Evolutionary conservation across 2,329 filamentous ascomycete species (phyloP), one percentile per base, ranked within the genome.

Genomic region (Paraphaeosphaeria sporulosa): DNA sequence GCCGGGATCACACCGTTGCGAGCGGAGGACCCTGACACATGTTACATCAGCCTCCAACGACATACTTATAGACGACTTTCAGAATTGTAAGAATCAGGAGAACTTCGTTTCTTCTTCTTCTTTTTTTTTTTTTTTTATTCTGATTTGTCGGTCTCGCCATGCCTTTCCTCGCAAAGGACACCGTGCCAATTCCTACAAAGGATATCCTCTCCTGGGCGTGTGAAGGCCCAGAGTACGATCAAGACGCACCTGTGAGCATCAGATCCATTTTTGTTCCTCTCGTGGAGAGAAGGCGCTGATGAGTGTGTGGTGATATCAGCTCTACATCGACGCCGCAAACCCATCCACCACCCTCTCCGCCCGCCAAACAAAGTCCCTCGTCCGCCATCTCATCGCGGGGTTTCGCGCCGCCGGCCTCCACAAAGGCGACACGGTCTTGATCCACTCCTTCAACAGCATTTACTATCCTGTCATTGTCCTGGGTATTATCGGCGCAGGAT

Each of bases 141-240:
- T n/a, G n/a, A 6, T 27, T 27, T 38, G 36, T 38, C 36, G 15
- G 12, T 17, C 13, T 17, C 36, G 13, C 13, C 12, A 73, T 72
- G 70, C 71, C 70, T 21, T 73, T 75, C 59, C 58, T 73, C 25
- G 70, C 70, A 19, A 48, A 70, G 57, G 62, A 71, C 27, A 63
- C 64, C 23, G 66, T 73, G 4, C 52, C 59, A 4, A 74, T 86
- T 36, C 82, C 85, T 0, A 79, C 78, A 30, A 80, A 82, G 56
- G 86, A 87, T 64, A 68, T 87, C 15, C 60, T 86, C 10, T 86
- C 84, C 3, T 87, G 82, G 78, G 81, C 83, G 4, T 86, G 87
- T 64, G 82, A 85, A 43, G 70, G 83, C 3, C 77, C 81, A 12
- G 63, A 61, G 0, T 85, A 85, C 64, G 80, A 86, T 63, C 76